Evolutionary conservation across 2,329 filamentous ascomycete genomes (phyloP), one percentile per base, ranked within the genome.

Genomic region (Eutypa lata): DNA sequence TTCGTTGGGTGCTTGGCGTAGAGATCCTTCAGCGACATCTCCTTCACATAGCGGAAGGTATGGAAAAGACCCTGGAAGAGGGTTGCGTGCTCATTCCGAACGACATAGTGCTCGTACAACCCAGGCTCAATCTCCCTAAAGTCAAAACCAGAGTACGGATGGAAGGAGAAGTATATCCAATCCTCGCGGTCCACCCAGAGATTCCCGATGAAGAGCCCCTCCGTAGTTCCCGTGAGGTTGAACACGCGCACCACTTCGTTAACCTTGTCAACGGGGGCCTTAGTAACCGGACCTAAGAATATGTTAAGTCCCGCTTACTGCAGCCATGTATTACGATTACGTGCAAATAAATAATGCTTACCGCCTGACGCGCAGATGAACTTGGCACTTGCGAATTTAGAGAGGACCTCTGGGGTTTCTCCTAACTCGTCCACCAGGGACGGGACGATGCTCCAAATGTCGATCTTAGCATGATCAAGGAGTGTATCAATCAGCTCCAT

Each of bases 381-480:
- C 52, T 71, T 70, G 0, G 68, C 67, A 0, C 55, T 21, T 47
- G 57, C 57, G 45, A 72, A 56, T 46, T 71, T 70, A 21, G 57
- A 54, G 47, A 72, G 52, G 0, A 72, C 56, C 2, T 66, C 66
- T 1, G 57, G 67, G 2, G 55, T 62, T 53, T 67, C 68, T 45
- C 58, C 70, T 8, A 66, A 50, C 50, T 72, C 70, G 18, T 73
- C 68, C 0, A 65, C 63, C 16, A 71, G 62, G 0, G 68, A 71
- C 1, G 70, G 70, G 0, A 72, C 63, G 64, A 73, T 68, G 45
- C 64, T 69, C 70, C 70, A 73, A 14, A 72, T 70, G 33, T 71
- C 68, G 28, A 75, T 69, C 10, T 68, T 66, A 0, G 60, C 62
- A 31, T 65, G 54, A 0, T 72, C 67, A 1, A 65, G 64, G 0